Base-by-base conservation (phyloP, 176 grass and related monocot species). In the Zea luxurians region DNA sequence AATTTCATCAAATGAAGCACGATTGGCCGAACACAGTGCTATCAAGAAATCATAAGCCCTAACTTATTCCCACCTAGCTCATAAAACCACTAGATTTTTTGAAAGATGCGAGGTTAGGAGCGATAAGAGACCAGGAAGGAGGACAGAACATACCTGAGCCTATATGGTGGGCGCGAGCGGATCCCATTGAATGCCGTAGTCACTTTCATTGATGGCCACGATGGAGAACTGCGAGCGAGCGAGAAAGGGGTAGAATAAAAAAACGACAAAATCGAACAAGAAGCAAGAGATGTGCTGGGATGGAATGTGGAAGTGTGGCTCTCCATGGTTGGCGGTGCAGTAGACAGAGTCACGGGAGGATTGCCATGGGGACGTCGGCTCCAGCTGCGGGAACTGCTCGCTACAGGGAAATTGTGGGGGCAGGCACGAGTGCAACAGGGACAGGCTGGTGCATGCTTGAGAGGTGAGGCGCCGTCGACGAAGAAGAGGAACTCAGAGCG, bases 111-210 rank as follows among this genome's bases (percentile, higher is more conserved):
- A 21, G 73, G 49, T n/a, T 18, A 10, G 13, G 46, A 66, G 62
- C 10, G 13, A 73, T 15, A 83, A 15, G 20, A 57, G 15, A 4
- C 62, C 62, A 8, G 12, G 11, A 13, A 71, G 50, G 38, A 40
- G 38, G 38, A 68, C 38, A 59, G 49, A 44, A 13, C 72, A 17
- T 84, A 48, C 94, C 91, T 97, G 84, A 7, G 94, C 94, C 88
- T 97, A 91, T 76, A 93, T 97, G 38, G 91, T 93, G 6, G 94
- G 94, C 18, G 94, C 94, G 75, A 97, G 91, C 65, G 84, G 88
- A 68, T 97, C 91, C 94, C 91, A 97, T 69, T 90, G 82, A 13
- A 78, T 87, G 13, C 79, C 77, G 64, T 84, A 68, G 43, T 97
- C 82, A 46, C 84, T 82, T 3, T 97, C 91, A 84, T 97, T 97